Percentiles rank a stretch among this genome's conserved stretches.
Conservation (phyloP, 345 rosid genomes). For the Camelina neglecta region DNA sequence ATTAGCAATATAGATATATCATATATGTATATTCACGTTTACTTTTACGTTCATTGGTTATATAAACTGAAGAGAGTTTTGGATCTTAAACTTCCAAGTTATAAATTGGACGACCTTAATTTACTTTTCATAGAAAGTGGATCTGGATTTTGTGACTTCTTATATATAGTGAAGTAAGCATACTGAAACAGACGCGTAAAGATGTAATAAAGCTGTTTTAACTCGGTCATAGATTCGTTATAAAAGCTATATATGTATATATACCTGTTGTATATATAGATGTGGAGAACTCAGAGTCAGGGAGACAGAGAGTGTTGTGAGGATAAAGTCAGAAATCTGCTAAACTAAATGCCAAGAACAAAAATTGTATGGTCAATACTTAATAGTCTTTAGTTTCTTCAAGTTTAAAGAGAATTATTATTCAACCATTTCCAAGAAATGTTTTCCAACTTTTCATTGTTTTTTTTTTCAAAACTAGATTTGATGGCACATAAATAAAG, state of each 20-base stretch:
- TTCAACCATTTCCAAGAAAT: neutral
- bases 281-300: slow-evolving; percentile 23
- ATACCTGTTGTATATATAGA: slow-evolving; percentile 4
- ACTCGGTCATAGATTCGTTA: slow-evolving; percentile 16
- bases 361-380: slow-evolving; percentile 28
- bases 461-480: neutral
- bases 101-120: neutral
- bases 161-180: neutral
- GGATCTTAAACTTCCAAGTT: slow-evolving; percentile 11
- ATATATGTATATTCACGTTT: neutral
- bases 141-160: slow-evolving; percentile 4
- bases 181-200: neutral
- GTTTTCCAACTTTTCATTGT: neutral
- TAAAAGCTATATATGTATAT: neutral
- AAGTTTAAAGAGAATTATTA: neutral
- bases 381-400: neutral
- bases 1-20: neutral
- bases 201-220: slow-evolving; percentile 4
- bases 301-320: slow-evolving; percentile 34
- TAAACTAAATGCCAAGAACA: slow-evolving; percentile 34
- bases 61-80: slow-evolving; percentile 12
- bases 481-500: slow-evolving; percentile 6
- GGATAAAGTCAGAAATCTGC: slow-evolving; percentile 24
- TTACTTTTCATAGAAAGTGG: neutral
- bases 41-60: neutral